Evolutionary conservation across 1,284 basidiomycete species (phyloP).

Genomic region (Rhodotorula glutinis): DNA sequence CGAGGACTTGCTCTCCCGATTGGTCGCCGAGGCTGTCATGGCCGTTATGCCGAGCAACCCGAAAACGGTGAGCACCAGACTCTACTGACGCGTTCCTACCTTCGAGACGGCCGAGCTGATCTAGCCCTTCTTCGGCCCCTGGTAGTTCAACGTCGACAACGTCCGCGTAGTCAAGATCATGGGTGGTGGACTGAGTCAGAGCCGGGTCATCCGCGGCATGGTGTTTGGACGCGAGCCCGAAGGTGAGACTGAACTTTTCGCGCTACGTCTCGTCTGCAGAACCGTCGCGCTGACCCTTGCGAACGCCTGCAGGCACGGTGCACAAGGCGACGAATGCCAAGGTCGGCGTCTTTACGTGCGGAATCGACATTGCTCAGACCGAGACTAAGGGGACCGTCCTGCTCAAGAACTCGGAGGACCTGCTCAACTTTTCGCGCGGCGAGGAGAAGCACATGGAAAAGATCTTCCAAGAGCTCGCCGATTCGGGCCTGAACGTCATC

Average conservation of each 20-base stretch:
- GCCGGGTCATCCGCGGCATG: conserved; percentile 93
- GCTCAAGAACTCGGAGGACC: conserved; percentile 91
- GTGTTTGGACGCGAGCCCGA: conserved; percentile 96
- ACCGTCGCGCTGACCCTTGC: not conserved
- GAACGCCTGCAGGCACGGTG: conserved; percentile 58
- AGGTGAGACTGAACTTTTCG: conserved; percentile 55
- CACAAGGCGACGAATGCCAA: conserved; percentile 80
- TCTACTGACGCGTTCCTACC: conserved; percentile 23
- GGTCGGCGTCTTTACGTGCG: conserved; percentile 90
- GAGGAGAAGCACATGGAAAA: conserved; percentile 96
- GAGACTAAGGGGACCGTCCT: conserved; percentile 99
- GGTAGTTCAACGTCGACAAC: conserved; percentile 88
- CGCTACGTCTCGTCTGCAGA: not conserved
- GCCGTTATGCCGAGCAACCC: conserved; percentile 80
- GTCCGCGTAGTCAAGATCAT: conserved; percentile 98
- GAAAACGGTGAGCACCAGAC: conserved; percentile 22
- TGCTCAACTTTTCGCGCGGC: conserved; percentile 91
- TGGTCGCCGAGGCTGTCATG: conserved; percentile 90
- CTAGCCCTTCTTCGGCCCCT: not conserved
- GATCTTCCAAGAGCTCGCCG: conserved; percentile 96
- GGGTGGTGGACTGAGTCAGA: conserved; percentile 79
- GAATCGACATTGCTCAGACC: conserved; percentile 89
- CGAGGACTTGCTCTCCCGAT: conserved; percentile 74
- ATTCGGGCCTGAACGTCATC: conserved; percentile 89
- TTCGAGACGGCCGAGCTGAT: conserved; percentile 6